These are phyloP conservation scores for Calocybe gambosa DNA, from an alignment of 1,284 basidiomycete genomes.

Conservation along the genomic window DNA sequence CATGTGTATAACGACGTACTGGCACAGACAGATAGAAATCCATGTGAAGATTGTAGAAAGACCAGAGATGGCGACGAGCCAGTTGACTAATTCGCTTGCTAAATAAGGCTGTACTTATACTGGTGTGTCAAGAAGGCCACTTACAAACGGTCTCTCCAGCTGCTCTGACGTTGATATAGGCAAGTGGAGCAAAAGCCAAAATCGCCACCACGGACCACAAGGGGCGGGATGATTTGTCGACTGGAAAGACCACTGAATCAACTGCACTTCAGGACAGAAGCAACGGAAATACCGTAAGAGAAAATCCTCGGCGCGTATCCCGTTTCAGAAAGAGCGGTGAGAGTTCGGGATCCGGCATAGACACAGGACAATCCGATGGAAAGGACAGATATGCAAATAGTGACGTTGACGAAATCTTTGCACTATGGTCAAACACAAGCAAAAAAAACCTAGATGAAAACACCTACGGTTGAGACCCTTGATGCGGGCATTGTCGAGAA, in stretches of 20 bases:
- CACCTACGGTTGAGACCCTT: conserved; percentile 48
- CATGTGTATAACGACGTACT: conserved; percentile 30
- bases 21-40: conserved; percentile 39
- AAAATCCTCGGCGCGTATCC: conserved; percentile 63
- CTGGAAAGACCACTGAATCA: conserved; percentile 13
- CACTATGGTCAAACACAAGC: background rate
- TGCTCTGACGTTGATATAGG: conserved; percentile 30
- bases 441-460: background rate
- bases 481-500: conserved; percentile 55
- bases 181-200: conserved; percentile 32
- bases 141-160: conserved; percentile 33
- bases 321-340: conserved; percentile 64
- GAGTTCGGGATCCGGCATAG: conserved; percentile 59
- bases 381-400: conserved; percentile 65
- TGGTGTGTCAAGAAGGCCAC: conserved; percentile 12
- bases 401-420: conserved; percentile 58
- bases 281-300: conserved; percentile 24
- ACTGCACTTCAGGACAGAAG: too few relatives aligned
- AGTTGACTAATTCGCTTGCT: conserved; percentile 26
- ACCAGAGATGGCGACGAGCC: conserved; percentile 37
- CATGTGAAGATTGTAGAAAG: conserved; percentile 40
- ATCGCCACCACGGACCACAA: conserved; percentile 32
- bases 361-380: conserved; percentile 66
- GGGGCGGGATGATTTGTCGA: conserved; percentile 40
- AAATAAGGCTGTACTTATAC: too few relatives aligned